Evolutionary conservation across 2,329 filamentous ascomycete genomes (phyloP).

Genomic region (Aspergillus amoenus): DNA sequence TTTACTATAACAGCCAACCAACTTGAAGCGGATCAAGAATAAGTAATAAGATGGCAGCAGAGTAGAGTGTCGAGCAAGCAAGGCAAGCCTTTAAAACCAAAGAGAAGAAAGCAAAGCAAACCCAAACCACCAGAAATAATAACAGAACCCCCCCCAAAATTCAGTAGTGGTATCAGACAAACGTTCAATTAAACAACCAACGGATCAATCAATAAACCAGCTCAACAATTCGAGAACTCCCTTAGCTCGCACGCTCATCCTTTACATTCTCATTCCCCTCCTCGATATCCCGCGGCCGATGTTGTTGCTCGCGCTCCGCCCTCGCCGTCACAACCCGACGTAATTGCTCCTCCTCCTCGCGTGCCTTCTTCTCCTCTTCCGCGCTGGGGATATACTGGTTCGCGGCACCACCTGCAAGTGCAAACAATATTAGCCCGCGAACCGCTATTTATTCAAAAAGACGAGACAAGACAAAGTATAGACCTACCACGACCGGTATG

Average conservation of each 20-base stretch:
- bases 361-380: slow-evolving; percentile 27
- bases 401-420: slow-evolving; percentile 33
- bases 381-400: slow-evolving; percentile 32
- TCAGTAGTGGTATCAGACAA: not conserved
- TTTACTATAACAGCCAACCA: not conserved
- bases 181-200: not conserved
- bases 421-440: no score
- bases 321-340: slow-evolving; percentile 27
- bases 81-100: not conserved
- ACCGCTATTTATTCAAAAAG: no score
- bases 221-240: not conserved
- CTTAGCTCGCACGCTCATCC: slow-evolving; percentile 1
- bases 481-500: slow-evolving; percentile 45
- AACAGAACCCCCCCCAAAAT: not conserved
- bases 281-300: slow-evolving; percentile 13
- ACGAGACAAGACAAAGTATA: not conserved
- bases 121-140: not conserved
- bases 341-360: slow-evolving; percentile 35
- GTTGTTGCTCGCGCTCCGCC: slow-evolving; percentile 12
- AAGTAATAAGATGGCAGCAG: not conserved
- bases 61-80: not conserved
- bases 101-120: not conserved
- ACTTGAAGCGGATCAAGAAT: not conserved
- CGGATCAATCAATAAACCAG: slow-evolving; percentile 4
- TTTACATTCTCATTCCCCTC: slow-evolving; percentile 6